Evolutionary conservation across 177 flowering plant genomes (phyloP).

Genomic region (Vitis hybrid): DNA sequence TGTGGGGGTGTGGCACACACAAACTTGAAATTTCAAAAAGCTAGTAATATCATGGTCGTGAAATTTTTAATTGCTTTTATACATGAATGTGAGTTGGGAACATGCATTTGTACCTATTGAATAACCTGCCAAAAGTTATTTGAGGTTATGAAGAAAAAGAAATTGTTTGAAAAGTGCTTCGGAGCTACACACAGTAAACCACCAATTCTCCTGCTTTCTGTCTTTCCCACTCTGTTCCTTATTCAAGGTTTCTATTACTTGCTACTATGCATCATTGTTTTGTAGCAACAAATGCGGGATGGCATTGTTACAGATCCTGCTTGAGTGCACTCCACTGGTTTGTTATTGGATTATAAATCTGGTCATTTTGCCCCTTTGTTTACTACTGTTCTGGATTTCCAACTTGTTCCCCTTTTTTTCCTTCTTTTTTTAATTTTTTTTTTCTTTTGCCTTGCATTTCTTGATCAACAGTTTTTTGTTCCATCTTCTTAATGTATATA

Average conservation of each 20-base stretch:
- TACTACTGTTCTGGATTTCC: too few relatives aligned
- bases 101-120: too few relatives aligned
- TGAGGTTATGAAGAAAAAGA: background rate
- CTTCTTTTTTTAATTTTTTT: background rate
- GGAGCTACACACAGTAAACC: background rate
- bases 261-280: background rate
- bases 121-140: background rate
- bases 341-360: too few relatives aligned
- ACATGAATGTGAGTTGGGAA: too few relatives aligned
- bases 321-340: background rate
- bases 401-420: background rate
- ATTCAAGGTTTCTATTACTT: too few relatives aligned
- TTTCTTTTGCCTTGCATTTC: background rate
- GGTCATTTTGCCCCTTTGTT: too few relatives aligned
- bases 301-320: too few relatives aligned
- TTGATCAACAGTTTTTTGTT: background rate
- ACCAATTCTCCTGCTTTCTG: background rate
- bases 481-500: background rate
- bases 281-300: background rate
- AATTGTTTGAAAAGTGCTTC: background rate
- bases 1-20: too few relatives aligned
- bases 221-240: background rate
- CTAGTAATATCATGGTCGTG: too few relatives aligned
- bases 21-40: too few relatives aligned
- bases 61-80: too few relatives aligned